Evolutionary conservation across 1,139 yeast genomes (phyloP).

Genomic region (Zygoascus meyerae): DNA sequence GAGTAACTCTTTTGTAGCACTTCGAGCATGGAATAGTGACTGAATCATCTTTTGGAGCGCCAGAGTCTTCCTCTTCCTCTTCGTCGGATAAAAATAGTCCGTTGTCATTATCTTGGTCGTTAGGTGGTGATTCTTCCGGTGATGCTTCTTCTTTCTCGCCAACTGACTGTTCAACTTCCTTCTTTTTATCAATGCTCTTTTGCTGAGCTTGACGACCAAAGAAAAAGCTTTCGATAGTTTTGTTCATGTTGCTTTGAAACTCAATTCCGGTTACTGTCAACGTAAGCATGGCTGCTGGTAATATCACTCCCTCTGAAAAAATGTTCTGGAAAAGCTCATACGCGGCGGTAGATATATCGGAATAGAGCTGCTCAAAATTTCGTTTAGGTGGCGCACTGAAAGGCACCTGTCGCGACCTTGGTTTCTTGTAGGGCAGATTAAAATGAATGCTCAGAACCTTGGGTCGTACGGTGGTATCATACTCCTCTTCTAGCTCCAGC

Average conservation of each 20-base stretch:
- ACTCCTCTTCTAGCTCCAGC: constrained; percentile 63
- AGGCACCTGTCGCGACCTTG: constrained; percentile 22
- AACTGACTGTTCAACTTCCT: background rate
- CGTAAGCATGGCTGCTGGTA: constrained; percentile 16
- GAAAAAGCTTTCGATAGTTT: constrained; percentile 17
- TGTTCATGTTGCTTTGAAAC: constrained; percentile 11
- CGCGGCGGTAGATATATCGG: constrained; percentile 26
- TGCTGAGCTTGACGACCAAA: background rate
- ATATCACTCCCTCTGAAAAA: constrained; percentile 17
- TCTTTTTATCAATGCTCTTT: constrained; percentile 5
- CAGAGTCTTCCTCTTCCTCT: constrained; percentile 3
- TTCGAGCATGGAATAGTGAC: constrained; percentile 23
- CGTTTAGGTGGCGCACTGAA: constrained; percentile 10
- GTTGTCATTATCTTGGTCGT: background rate
- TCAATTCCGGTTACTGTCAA: constrained; percentile 17
- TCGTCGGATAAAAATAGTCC: constrained; percentile 7
- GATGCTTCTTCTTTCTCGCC: background rate
- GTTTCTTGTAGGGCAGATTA: constrained; percentile 15
- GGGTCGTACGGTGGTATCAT: constrained; percentile 30
- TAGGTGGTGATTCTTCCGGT: background rate
- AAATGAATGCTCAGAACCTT: constrained; percentile 32
- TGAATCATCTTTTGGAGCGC: constrained; percentile 9
- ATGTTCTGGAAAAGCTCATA: constrained; percentile 25
- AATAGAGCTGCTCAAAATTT: constrained; percentile 21
- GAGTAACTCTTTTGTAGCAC: constrained; percentile 23